Percentiles rank a stretch among this genome's conserved stretches.
These are phyloP conservation scores for Exsudoporus floridanus DNA, from an alignment of 1,284 basidiomycete species.

Conservation along the genomic window DNA sequence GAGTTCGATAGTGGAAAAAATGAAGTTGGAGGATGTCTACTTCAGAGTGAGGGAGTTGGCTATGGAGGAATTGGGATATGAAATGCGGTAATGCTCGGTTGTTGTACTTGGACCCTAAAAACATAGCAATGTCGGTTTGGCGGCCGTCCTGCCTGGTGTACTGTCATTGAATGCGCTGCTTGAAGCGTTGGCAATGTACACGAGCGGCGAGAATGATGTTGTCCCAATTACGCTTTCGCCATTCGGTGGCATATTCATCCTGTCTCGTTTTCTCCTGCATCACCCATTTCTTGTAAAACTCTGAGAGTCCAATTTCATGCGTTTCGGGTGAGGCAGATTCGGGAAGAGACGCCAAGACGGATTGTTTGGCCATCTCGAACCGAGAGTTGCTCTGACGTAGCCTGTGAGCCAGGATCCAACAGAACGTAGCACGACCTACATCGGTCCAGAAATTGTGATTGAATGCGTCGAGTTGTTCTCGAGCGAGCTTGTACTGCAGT, in stretches of 20 bases:
- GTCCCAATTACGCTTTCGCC: constrained; percentile 57
- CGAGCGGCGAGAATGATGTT: constrained; percentile 55
- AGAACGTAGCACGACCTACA: constrained; percentile 43
- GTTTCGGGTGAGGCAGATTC: constrained; percentile 47
- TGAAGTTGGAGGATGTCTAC: constrained; percentile 59
- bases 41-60: constrained; percentile 61
- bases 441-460: constrained; percentile 77
- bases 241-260: constrained; percentile 59
- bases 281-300: constrained; percentile 71
- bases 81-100: constrained; percentile 15
- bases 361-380: constrained; percentile 63
- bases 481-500: constrained; percentile 66
- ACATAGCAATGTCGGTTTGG: background rate
- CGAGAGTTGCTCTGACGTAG: constrained; percentile 63
- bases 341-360: constrained; percentile 57
- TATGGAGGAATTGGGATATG: constrained; percentile 42
- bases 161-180: constrained; percentile 19
- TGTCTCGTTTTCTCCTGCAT: constrained; percentile 60
- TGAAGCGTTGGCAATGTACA: constrained; percentile 47
- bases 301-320: constrained; percentile 63
- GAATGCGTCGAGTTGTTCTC: constrained; percentile 66
- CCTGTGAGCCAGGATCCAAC: constrained; percentile 1
- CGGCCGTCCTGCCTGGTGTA: background rate
- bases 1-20: constrained; percentile 51
- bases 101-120: background rate